Base-by-base conservation (phyloP, 352 stramenopile species). In the Aphanomyces astaci region DNA sequence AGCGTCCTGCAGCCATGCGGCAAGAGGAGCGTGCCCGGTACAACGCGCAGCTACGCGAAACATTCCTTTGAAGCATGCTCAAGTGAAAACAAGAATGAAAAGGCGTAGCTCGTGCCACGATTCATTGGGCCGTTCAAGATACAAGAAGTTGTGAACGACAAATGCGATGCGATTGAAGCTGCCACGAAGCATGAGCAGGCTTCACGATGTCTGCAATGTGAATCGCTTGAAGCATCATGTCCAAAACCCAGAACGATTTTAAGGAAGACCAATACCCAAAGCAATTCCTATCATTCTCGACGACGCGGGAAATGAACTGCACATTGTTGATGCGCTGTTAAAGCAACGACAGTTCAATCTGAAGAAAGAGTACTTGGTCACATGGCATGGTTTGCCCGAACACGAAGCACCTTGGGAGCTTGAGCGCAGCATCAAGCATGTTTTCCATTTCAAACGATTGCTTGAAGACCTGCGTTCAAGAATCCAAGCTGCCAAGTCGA, bases 171-270 rank as follows among this genome's bases (percentile, higher is more conserved):
- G 7, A 39, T 45, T n/a, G 46, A 40, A 63, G 51, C n/a, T 64
- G n/a, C 56, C 56, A 17, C 54, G 11, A 3, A 53, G 7, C n/a
- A 52, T 64, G 56, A 17, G 36, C 7, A 4, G 55, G 32, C 56
- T 53, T 33, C 33, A 62, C 46, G 36, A 64, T 4, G 56, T 56
- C n/a, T 72, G 67, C 13, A 72, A 67, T 30, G 55, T 72, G 54
- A 68, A 56, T 48, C 45, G 32, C 40, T 72, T n/a, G 30, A 72
- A 72, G 57, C 19, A 46, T 46, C 27, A 22, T 39, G 53, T 27
- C n/a, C n/a, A n/a, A n/a, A n/a, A n/a, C n/a, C n/a, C n/a, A n/a
- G n/a, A n/a, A n/a, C n/a, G n/a, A n/a, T n/a, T n/a, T n/a, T n/a
- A n/a, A n/a, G n/a, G n/a, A 33, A 4, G 4, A 4, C 28, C 36